phyloP scores from a whole-genome alignment of 2,329 filamentous ascomycete genomes.

The Aspergillus ustus region DNA sequence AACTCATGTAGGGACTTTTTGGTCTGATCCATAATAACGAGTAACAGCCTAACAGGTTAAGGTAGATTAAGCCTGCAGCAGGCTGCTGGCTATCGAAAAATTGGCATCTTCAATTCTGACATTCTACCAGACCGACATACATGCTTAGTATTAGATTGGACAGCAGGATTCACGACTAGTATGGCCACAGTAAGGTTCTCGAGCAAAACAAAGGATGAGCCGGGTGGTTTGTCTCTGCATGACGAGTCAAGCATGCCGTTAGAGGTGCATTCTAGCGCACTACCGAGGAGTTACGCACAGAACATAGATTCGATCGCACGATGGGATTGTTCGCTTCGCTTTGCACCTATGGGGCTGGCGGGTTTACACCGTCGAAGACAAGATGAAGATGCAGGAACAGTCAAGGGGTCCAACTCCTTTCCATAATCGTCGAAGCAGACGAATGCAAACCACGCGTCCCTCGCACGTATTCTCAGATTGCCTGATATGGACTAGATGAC shows the following conservation, averaged over 20 bases:
- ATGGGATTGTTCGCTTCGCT: background rate
- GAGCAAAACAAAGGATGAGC: background rate
- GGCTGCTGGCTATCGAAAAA: background rate
- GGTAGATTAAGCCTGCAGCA: background rate
- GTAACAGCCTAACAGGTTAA: background rate
- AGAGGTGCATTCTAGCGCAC: background rate
- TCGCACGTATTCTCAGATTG: background rate
- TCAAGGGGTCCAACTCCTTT: background rate
- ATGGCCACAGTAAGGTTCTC: background rate
- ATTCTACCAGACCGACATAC: background rate
- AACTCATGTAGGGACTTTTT: background rate
- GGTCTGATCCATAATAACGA: background rate
- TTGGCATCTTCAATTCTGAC: background rate
- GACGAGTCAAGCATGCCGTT: background rate
- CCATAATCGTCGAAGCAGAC: background rate
- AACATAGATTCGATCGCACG: background rate
- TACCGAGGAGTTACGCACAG: background rate
- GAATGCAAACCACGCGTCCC: background rate
- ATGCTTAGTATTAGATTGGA: background rate
- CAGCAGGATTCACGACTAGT: no score
- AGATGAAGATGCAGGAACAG: background rate
- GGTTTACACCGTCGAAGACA: no score
- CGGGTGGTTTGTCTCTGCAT: background rate
- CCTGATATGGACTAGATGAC: background rate
- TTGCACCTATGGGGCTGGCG: background rate